Conservation (phyloP, 208 protist genomes). For the Acanthamoeba lugdunensis region DNA sequence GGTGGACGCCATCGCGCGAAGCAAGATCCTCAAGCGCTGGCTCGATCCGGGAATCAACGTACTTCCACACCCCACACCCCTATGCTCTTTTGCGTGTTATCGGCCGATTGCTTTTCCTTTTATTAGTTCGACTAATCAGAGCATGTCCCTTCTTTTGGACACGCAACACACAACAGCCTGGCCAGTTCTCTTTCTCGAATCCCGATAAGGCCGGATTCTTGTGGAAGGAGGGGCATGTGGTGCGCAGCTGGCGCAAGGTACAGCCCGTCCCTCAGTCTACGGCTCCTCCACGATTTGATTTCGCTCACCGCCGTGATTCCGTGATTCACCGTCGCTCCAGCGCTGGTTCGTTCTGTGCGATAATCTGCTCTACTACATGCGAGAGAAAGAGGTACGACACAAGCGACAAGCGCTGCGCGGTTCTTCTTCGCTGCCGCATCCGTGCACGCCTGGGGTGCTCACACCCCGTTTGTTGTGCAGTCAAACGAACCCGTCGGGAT, state of each 20-base stretch:
- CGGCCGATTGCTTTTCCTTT: not conserved
- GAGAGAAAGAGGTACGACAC: conserved; percentile 34
- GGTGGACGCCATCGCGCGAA: not conserved
- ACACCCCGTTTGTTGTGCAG: conserved; percentile 2
- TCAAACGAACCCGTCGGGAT: conserved; percentile 61
- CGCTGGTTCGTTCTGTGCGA: conserved; percentile 71
- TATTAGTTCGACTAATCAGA: not conserved
- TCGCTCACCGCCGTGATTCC: not conserved
- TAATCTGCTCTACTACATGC: conserved; percentile 66
- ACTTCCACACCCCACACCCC: not conserved
- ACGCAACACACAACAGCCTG: not conserved
- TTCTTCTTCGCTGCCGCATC: not conserved
- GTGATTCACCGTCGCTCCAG: not conserved
- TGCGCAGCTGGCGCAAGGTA: conserved; percentile 58
- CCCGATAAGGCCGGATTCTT: conserved; percentile 55
- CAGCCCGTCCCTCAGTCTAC: not conserved
- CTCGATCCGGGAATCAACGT: conserved; percentile 67
- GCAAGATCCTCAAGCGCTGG: conserved; percentile 70
- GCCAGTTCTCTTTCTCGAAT: conserved; percentile 60
- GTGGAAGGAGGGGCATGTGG: conserved; percentile 67
- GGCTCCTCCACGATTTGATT: not conserved
- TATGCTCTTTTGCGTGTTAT: not conserved
- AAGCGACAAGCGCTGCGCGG: not conserved
- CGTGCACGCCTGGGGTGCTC: not conserved
- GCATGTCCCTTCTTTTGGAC: not conserved